Percentiles rank a stretch among this genome's conserved stretches.
These are phyloP conservation scores for Plasmodium chabaudi DNA, from an alignment of 169 alveolate species.

Conservation along the genomic window DNA sequence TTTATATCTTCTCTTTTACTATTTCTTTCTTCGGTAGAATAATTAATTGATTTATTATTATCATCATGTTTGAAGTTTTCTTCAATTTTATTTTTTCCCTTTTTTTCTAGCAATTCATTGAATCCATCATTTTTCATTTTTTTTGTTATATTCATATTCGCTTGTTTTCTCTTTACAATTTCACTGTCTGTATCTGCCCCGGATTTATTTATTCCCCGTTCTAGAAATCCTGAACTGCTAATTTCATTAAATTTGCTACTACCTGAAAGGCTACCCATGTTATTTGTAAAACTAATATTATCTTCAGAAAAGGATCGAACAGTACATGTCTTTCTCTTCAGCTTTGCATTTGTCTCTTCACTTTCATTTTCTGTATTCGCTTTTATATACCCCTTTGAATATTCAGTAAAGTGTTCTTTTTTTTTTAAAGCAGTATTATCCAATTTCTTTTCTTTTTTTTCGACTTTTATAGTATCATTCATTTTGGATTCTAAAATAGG, in stretches of 20 bases:
- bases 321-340: not conserved
- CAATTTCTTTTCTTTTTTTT: not conserved
- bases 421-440: not conserved
- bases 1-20: slow-evolving; percentile 2
- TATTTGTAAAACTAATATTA: slow-evolving; percentile 11
- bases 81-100: not conserved
- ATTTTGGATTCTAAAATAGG: not conserved
- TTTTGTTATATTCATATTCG: not conserved
- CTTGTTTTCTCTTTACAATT: not conserved
- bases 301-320: slow-evolving; percentile 6
- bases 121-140: not conserved
- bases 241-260: not conserved
- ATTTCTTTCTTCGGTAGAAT: not conserved
- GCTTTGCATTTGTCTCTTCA: not conserved
- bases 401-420: not conserved
- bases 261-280: not conserved
- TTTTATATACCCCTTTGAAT: slow-evolving; percentile 5
- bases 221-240: not conserved
- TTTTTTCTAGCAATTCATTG: not conserved
- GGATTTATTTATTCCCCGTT: not conserved
- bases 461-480: not conserved
- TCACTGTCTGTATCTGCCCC: not conserved
- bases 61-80: not conserved
- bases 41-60: not conserved
- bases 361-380: slow-evolving; percentile 5